phyloP scores from a whole-genome alignment of 1,284 basidiomycete genomes.

The Coriolopsis trogii region DNA sequence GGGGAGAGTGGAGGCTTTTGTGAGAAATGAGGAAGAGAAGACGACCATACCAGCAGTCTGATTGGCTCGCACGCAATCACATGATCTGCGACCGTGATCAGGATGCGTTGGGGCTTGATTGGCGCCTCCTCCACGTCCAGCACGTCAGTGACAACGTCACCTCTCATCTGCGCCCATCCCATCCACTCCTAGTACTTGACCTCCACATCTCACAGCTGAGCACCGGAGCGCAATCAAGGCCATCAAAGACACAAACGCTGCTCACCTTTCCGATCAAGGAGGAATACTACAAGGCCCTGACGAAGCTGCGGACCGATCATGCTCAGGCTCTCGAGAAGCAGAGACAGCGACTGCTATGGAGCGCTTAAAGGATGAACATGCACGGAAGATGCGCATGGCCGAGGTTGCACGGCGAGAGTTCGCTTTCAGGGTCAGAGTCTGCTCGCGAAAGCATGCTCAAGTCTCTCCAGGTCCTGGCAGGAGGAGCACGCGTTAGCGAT shows the following conservation, averaged over 20 bases:
- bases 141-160: no score
- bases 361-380: slow-evolving; percentile 73
- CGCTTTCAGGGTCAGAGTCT: slow-evolving; percentile 73
- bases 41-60: no score
- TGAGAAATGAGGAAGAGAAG: no score
- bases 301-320: slow-evolving; percentile 71
- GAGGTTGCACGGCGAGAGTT: slow-evolving; percentile 77
- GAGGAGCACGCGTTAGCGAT: slow-evolving; percentile 70
- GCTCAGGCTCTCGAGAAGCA: slow-evolving; percentile 62
- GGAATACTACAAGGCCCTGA: slow-evolving; percentile 78
- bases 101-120: no score
- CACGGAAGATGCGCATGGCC: slow-evolving; percentile 63
- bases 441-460: slow-evolving; percentile 59
- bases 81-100: no score
- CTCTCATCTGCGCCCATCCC: no score
- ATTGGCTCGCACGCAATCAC: no score
- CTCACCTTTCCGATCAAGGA: slow-evolving; percentile 68
- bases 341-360: slow-evolving; percentile 65
- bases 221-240: slow-evolving; percentile 58
- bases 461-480: slow-evolving; percentile 65
- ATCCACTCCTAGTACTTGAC: no score
- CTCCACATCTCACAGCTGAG: no score
- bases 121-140: no score
- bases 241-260: slow-evolving; percentile 60
- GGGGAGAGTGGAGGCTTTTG: no score